Percentiles rank a stretch among this genome's conserved stretches.
phyloP scores from a whole-genome alignment of 1,284 basidiomycete species.

The Boletus smithii region DNA sequence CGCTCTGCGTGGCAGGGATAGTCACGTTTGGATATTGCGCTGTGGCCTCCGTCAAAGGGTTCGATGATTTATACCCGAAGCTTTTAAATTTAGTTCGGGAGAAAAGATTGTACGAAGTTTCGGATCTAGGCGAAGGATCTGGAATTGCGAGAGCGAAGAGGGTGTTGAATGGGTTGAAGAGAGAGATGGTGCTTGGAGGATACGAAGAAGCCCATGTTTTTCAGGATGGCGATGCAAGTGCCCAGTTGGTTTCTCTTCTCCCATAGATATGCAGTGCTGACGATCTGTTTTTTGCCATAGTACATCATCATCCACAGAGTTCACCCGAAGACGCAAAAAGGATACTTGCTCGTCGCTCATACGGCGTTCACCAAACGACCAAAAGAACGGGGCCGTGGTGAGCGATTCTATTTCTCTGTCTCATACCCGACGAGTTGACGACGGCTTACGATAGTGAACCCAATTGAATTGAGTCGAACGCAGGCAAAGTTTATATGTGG shows the following conservation, averaged over 20 bases:
- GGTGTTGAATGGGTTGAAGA: conserved; percentile 80
- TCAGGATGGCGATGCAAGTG: conserved; percentile 86
- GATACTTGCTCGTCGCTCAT: conserved; percentile 87
- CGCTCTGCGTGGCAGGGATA: conserved; percentile 86
- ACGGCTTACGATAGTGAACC: conserved; percentile 55
- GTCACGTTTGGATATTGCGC: conserved; percentile 85
- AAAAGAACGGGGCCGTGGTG: conserved; percentile 77
- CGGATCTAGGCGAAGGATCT: conserved; percentile 48
- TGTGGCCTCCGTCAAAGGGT: conserved; percentile 90
- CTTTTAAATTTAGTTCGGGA: conserved; percentile 84
- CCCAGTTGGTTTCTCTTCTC: conserved; percentile 30
- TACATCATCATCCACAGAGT: conserved; percentile 91
- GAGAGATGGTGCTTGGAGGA: conserved; percentile 82
- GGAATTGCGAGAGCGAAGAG: conserved; percentile 83
- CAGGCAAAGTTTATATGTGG: conserved; percentile 80
- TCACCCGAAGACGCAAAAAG: conserved; percentile 86
- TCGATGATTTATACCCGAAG: conserved; percentile 95
- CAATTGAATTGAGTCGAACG: conserved; percentile 79
- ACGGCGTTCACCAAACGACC: conserved; percentile 82
- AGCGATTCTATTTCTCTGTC: conserved; percentile 15
- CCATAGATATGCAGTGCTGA: conserved; percentile 3
- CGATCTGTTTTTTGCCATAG: conserved; percentile 29
- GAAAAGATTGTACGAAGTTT: conserved; percentile 71
- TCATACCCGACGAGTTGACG: conserved; percentile 1
- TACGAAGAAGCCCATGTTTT: conserved; percentile 92